Evolutionary conservation across 495 filamentous ascomycete species (phyloP).

Genomic region (Cudoniella acicularis): DNA sequence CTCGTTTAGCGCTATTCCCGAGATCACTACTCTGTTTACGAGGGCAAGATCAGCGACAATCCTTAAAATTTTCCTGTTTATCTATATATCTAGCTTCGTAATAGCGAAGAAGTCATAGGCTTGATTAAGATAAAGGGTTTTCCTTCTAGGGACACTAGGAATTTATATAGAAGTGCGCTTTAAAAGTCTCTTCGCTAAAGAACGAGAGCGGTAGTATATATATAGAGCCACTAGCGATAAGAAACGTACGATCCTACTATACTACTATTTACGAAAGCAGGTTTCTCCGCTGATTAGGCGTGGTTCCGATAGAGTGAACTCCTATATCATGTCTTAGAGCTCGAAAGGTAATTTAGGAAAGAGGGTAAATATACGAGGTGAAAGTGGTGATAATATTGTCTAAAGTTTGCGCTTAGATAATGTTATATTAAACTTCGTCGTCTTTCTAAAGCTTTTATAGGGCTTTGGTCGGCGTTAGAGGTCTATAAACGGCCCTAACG

Average conservation of each 20-base stretch:
- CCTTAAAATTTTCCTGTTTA: slow-evolving; percentile 4
- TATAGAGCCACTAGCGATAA: slow-evolving; percentile 9
- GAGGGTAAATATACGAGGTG: slow-evolving; percentile 4
- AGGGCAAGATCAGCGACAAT: slow-evolving; percentile 1
- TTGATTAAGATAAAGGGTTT: slow-evolving; percentile 7
- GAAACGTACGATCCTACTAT: slow-evolving; percentile 9
- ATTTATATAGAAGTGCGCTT: slow-evolving; percentile 8
- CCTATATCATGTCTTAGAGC: slow-evolving; percentile 9
- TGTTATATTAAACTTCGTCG: neutral
- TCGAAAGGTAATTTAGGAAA: slow-evolving; percentile 12
- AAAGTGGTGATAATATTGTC: slow-evolving; percentile 8
- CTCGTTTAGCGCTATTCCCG: neutral
- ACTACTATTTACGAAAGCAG: slow-evolving; percentile 7
- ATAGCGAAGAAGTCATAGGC: slow-evolving; percentile 6
- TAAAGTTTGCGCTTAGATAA: slow-evolving; percentile 3
- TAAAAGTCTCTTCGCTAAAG: slow-evolving; percentile 2
- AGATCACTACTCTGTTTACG: slow-evolving; percentile 9
- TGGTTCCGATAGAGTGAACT: slow-evolving; percentile 8
- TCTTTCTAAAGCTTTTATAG: neutral
- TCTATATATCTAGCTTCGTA: slow-evolving; percentile 3
- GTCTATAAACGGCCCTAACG: neutral
- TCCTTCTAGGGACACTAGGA: slow-evolving; percentile 10
- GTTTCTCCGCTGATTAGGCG: slow-evolving; percentile 1
- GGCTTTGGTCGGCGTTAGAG: neutral
- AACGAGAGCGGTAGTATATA: slow-evolving; percentile 1